A percentile compares a stretch with the other conserved stretches of the same genome.
Conservation (phyloP, 768 basidiomycete species). For the Tricholoma sp. region DNA sequence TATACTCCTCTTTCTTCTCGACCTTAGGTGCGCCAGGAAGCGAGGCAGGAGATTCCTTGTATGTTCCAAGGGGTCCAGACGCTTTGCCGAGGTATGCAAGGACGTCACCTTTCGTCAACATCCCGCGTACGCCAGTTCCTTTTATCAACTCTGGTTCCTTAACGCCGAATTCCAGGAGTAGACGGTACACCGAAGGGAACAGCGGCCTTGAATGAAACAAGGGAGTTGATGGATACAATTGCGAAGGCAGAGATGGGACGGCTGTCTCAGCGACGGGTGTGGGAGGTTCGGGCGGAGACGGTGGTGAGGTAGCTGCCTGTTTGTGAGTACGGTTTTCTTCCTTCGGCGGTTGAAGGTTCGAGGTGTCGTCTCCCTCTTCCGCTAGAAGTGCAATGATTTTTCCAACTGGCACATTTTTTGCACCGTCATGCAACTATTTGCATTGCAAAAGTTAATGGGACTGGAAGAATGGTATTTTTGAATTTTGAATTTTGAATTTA, state of each 20-base stretch:
- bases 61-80: conserved; percentile 70
- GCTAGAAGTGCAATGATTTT: conserved; percentile 88
- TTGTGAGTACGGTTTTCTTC: conserved; percentile 31
- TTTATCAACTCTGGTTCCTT: conserved; percentile 62
- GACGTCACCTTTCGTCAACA: conserved; percentile 96
- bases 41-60: conserved; percentile 41
- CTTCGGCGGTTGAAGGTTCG: conserved; percentile 66
- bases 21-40: conserved; percentile 25
- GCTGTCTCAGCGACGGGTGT: conserved; percentile 22
- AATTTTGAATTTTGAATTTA: conserved; percentile 5
- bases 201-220: conserved; percentile 62
- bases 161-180: conserved; percentile 64
- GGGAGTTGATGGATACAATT: conserved; percentile 27
- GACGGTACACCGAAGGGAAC: conserved; percentile 86
- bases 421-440: conserved; percentile 62
- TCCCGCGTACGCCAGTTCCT: conserved; percentile 87
- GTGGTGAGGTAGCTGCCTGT: conserved; percentile 22
- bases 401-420: conserved; percentile 84
- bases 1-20: conserved; percentile 27
- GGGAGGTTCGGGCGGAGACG: conserved; percentile 25
- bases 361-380: conserved; percentile 94
- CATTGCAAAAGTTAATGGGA: background rate
- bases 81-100: conserved; percentile 83
- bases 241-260: conserved; percentile 26
- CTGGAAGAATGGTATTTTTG: background rate